A percentile compares a stretch with the other conserved stretches of the same genome.
phyloP scores from a whole-genome alignment of 164 flowering plant genomes.

The Brasenia schreberi region DNA sequence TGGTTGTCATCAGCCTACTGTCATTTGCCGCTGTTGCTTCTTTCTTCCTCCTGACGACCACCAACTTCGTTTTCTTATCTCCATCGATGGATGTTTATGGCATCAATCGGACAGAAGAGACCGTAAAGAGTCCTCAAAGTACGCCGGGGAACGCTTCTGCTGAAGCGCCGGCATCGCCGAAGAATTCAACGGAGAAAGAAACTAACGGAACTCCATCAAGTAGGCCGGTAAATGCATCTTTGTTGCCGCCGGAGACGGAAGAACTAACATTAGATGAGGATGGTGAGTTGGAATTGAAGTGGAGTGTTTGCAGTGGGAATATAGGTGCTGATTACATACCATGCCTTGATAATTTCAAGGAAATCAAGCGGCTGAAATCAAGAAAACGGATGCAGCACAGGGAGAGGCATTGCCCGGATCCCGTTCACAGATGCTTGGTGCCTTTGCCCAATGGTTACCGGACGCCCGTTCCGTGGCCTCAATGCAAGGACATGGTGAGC shows the following conservation, averaged over 20 bases:
- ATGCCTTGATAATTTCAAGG: conserved; percentile 69
- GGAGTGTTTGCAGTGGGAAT: conserved; percentile 42
- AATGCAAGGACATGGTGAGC: conserved; percentile 97
- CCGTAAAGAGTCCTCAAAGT: no score
- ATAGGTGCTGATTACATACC: conserved; percentile 72
- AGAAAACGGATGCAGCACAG: conserved; percentile 80
- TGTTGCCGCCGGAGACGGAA: not conserved
- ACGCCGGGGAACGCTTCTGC: not conserved
- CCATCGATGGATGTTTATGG: not conserved
- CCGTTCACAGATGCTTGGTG: conserved; percentile 50
- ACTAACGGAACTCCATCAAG: not conserved
- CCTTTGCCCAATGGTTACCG: conserved; percentile 66
- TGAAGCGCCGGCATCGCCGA: not conserved
- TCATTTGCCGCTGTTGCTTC: not conserved
- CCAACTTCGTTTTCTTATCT: not conserved
- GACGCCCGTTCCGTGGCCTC: conserved; percentile 75
- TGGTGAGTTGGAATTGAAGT: conserved; percentile 4
- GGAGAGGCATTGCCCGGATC: conserved; percentile 77
- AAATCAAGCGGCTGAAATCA: conserved; percentile 49
- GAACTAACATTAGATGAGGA: not conserved
- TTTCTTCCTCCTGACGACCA: not conserved
- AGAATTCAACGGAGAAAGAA: not conserved
- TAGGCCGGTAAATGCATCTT: not conserved
- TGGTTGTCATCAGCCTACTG: not conserved
- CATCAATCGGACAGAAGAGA: no score